A percentile compares a stretch with the other conserved stretches of the same genome.
phyloP scores from a whole-genome alignment of 441 rosid genomes.

The Brassica balearica region DNA sequence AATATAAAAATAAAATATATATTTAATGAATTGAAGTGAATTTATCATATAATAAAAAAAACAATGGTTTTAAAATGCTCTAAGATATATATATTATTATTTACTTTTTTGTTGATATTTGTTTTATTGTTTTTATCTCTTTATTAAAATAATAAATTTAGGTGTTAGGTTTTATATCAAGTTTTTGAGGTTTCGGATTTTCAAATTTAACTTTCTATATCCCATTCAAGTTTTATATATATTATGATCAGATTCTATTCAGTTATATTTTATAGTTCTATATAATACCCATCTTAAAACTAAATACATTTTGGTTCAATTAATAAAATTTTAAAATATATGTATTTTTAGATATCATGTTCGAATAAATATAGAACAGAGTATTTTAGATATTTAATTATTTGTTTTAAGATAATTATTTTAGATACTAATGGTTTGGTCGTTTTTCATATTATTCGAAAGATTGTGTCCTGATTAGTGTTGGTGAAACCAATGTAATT shows the following conservation, averaged over 20 bases:
- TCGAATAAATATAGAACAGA: neutral
- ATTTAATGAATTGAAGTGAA: too few species aligned
- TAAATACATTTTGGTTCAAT: neutral
- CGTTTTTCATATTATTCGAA: neutral
- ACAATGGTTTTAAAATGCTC: too few species aligned
- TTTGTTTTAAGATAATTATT: neutral
- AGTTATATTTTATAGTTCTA: neutral
- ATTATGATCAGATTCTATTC: neutral
- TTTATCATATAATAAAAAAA: too few species aligned
- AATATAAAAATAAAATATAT: too few species aligned
- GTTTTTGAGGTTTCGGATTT: neutral
- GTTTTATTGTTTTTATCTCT: too few species aligned
- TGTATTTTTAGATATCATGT: neutral
- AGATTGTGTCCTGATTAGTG: neutral
- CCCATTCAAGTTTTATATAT: neutral
- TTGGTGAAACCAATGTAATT: neutral
- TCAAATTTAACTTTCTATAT: neutral
- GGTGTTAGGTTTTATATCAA: neutral
- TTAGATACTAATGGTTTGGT: neutral
- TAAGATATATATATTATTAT: too few species aligned
- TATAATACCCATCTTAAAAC: neutral
- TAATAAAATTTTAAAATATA: neutral
- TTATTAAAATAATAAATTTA: neutral
- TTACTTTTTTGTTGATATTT: too few species aligned
- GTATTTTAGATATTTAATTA: neutral